Base-by-base conservation (phyloP, 805 yeast genomes). In the Myxozyma nipponensis region DNA sequence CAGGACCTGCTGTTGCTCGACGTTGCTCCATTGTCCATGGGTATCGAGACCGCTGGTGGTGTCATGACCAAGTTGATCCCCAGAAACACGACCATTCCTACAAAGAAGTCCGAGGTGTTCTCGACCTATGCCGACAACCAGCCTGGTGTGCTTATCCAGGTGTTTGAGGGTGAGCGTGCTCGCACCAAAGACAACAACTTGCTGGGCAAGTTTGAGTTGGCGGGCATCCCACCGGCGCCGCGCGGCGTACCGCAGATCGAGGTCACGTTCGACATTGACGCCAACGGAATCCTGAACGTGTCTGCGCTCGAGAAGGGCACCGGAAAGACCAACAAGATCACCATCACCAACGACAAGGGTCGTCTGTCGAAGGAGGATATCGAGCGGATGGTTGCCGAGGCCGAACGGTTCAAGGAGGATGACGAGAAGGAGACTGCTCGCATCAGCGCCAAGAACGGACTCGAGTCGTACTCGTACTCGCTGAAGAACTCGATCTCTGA, bases 41-140 rank as follows among this genome's bases (percentile, higher is more conserved):
- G 98, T 83, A 89, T 90, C 74, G 97, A 90, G 78, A 90, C 96
- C 63, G 96, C 96, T 67, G 97, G 98, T 79, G 97, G 97, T 82
- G 90, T 89, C 75, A 89, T 90, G 95, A 90, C 96, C 72, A 87
- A 87, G 77, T 83, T 90, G 76, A 90, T 91, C 67, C 96, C 96
- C 77, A 86, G 98, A 81, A 91, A 91, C 86, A 84, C 96, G 50
- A 88, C 96, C 57, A 88, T 90, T 64, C 98, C 98, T 74, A 86
- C 96, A 73, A 89, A 89, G 83, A 90, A 90, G 78, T 87, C 96
- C 38, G 96, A 89, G 79, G 83, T 86, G 61, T 90, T 90, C 85
- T 87, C 96, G 58, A 90, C 98, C 60, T 87, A 86, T 71, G 91
- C 96, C 65, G 97, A 90, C 75, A 89, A 90, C 83, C 97, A 90